Evolutionary conservation across 306 rosid species (phyloP).

Genomic region (Clitoria ternatea): DNA sequence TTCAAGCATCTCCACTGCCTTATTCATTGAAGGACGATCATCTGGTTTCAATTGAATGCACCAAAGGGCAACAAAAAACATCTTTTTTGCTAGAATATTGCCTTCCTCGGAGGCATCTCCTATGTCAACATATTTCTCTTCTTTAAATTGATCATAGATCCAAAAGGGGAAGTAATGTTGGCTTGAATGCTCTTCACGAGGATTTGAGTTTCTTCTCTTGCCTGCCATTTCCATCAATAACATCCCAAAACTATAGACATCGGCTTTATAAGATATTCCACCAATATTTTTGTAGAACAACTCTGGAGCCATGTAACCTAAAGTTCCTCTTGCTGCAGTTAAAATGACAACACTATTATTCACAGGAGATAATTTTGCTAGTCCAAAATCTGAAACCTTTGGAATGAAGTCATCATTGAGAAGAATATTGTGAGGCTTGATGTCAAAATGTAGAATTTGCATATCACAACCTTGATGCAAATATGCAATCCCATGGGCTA

Average conservation of each 20-base stretch:
- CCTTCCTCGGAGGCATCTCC: neutral
- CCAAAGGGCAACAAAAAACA: neutral
- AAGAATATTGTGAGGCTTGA: neutral
- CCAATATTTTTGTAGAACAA: neutral
- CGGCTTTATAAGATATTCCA: neutral
- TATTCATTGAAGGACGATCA: neutral
- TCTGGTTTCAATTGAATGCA: neutral
- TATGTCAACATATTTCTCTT: neutral
- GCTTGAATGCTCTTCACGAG: neutral
- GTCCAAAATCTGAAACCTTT: neutral
- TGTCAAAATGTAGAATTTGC: neutral
- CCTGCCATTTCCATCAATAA: neutral
- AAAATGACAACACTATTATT: neutral
- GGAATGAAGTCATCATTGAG: neutral
- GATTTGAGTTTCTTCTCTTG: neutral
- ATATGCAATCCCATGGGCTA: neutral
- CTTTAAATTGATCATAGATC: neutral
- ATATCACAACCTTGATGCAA: neutral
- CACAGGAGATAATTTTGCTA: neutral
- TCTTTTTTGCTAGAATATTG: neutral
- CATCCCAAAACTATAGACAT: neutral
- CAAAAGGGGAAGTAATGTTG: neutral
- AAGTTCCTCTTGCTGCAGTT: neutral
- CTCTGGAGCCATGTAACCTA: neutral
- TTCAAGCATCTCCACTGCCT: neutral